phyloP scores from a whole-genome alignment of 768 basidiomycete species.

The Russula sp. region DNA sequence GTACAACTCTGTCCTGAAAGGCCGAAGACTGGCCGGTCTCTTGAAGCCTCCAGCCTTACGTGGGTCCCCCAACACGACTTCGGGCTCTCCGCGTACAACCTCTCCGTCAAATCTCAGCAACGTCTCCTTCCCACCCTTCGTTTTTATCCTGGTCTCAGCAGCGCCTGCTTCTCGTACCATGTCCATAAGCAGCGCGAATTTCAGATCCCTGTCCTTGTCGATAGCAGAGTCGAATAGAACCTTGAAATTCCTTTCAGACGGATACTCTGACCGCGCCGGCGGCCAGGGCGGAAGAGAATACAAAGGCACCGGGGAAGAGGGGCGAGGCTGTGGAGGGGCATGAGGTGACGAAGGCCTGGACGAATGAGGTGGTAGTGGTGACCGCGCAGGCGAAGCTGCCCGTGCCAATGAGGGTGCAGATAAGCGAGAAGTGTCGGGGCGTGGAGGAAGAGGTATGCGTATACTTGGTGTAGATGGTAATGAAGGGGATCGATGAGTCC shows the following conservation, averaged over 20 bases:
- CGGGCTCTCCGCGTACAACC: slow-evolving; percentile 38
- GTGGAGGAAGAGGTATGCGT: slow-evolving; percentile 21
- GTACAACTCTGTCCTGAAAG: slow-evolving; percentile 35
- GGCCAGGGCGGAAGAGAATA: slow-evolving; percentile 47
- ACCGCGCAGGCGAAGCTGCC: slow-evolving; percentile 12
- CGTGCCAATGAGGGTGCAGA: slow-evolving; percentile 23
- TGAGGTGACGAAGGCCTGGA: slow-evolving; percentile 23
- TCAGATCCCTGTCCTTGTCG: slow-evolving; percentile 40
- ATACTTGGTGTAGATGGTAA: slow-evolving; percentile 10
- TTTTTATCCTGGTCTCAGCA: slow-evolving; percentile 41
- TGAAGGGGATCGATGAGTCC: slow-evolving; percentile 23
- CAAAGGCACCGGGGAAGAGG: slow-evolving; percentile 15
- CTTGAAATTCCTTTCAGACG: slow-evolving; percentile 45
- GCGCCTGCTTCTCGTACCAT: slow-evolving; percentile 30
- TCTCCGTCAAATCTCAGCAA: slow-evolving; percentile 50
- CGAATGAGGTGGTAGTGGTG: slow-evolving; percentile 25
- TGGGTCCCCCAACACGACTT: slow-evolving; percentile 45
- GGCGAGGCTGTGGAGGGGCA: slow-evolving; percentile 14
- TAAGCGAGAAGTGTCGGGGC: slow-evolving; percentile 24
- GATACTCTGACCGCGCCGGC: slow-evolving; percentile 43
- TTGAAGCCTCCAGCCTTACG: slow-evolving; percentile 37
- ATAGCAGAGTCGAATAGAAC: slow-evolving; percentile 55
- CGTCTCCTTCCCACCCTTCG: slow-evolving; percentile 56
- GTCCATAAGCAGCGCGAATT: slow-evolving; percentile 36
- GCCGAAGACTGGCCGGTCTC: slow-evolving; percentile 26